These are phyloP conservation scores for Pythium rhizo-oryzae DNA, from an alignment of 352 stramenopile genomes.

Conservation along the genomic window DNA sequence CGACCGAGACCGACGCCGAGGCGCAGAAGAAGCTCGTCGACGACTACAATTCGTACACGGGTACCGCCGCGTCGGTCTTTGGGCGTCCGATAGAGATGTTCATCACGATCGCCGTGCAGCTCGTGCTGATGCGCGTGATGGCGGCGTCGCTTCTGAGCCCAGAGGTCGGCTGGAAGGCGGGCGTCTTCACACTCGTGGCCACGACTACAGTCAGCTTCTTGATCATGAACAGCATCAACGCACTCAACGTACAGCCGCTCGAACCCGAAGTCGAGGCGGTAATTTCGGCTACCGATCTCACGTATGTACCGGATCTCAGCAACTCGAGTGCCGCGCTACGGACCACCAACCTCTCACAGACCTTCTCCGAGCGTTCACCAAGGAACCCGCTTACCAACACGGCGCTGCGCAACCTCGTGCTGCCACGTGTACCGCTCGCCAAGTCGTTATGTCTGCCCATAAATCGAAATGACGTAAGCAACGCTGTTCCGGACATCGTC, in stretches of 20 bases:
- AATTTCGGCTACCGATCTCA: not conserved
- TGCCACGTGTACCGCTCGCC: not conserved
- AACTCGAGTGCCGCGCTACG: too few relatives aligned
- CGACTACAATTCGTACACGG: slow-evolving; percentile 17
- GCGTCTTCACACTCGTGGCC: too few relatives aligned
- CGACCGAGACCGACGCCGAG: not conserved
- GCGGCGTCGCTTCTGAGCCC: not conserved
- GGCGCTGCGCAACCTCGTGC: not conserved
- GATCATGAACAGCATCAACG: slow-evolving; percentile 10
- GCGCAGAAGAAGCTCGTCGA: slow-evolving; percentile 16
- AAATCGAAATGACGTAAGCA: not conserved
- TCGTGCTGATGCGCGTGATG: not conserved
- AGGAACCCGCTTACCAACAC: not conserved
- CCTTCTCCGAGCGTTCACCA: not conserved
- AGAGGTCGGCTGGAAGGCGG: not conserved
- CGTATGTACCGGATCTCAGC: not conserved
- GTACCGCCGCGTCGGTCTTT: slow-evolving; percentile 6
- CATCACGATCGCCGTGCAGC: not conserved
- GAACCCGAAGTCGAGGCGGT: not conserved
- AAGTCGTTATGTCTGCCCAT: not conserved
- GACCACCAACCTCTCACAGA: not conserved
- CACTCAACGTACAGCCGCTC: slow-evolving; percentile 12
- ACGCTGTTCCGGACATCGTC: not conserved
- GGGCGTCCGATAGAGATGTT: not conserved
- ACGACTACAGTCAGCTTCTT: not conserved